phyloP scores from a whole-genome alignment of 495 filamentous ascomycete species.

The Lichina pygmaea region DNA sequence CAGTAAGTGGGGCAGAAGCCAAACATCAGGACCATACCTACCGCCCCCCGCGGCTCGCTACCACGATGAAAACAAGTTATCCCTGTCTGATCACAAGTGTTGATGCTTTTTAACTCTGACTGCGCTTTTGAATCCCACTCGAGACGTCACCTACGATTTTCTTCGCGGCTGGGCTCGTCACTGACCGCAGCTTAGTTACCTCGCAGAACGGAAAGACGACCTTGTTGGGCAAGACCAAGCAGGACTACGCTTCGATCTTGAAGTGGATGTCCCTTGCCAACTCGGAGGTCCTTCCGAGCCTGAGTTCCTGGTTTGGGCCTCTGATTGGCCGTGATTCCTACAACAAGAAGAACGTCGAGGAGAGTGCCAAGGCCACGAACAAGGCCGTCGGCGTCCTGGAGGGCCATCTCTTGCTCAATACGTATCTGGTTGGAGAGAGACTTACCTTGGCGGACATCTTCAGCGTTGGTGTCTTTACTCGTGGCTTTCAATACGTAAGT shows the following conservation, averaged over 20 bases:
- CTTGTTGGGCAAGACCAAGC: conserved; percentile 97
- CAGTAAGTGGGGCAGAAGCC: conserved; percentile 31
- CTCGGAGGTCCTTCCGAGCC: conserved; percentile 44
- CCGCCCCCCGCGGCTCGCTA: no score
- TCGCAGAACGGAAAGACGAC: conserved; percentile 99
- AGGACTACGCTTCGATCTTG: conserved; percentile 95
- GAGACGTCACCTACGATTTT: neutral
- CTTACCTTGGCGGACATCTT: conserved; percentile 91
- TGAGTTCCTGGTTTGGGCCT: conserved; percentile 74
- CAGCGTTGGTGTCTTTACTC: conserved; percentile 43
- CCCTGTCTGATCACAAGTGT: conserved; percentile 91
- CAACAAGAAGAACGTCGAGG: conserved; percentile 10
- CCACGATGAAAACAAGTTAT: conserved; percentile 37
- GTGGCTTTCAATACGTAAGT: conserved; percentile 45
- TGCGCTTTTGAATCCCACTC: conserved; percentile 6
- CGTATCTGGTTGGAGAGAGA: conserved; percentile 92
- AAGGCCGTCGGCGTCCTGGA: conserved; percentile 4
- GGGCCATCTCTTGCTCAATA: conserved; percentile 68
- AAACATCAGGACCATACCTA: no score
- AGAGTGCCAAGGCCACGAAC: conserved; percentile 9
- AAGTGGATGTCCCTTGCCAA: conserved; percentile 91
- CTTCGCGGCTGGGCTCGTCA: neutral
- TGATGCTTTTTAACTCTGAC: conserved; percentile 45
- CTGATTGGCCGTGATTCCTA: conserved; percentile 16
- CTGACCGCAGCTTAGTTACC: conserved; percentile 40